These are phyloP conservation scores for Dipteronia dyeriana DNA, from an alignment of 345 rosid genomes.

Conservation along the genomic window DNA sequence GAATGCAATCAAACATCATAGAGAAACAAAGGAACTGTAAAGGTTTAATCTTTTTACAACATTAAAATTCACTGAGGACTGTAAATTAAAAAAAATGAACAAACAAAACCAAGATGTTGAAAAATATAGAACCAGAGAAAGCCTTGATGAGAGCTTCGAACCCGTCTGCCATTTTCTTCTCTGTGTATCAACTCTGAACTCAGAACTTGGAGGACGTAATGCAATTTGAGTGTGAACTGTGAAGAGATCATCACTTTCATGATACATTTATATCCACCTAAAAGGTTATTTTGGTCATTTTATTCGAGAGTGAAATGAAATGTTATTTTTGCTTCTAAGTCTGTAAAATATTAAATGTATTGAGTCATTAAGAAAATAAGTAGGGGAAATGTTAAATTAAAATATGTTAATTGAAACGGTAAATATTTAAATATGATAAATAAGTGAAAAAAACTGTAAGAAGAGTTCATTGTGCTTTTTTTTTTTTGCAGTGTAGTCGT, in stretches of 20 bases:
- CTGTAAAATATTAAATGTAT: neutral
- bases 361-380: no score
- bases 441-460: neutral
- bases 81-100: neutral
- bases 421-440: neutral
- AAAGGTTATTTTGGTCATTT: slow-evolving; percentile 50
- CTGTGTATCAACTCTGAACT: neutral
- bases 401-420: neutral
- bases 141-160: slow-evolving; percentile 57
- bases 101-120: neutral
- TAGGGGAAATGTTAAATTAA: no score
- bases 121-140: slow-evolving; percentile 56
- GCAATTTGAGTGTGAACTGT: slow-evolving; percentile 7
- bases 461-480: neutral
- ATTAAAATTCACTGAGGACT: neutral
- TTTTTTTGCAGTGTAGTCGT: neutral
- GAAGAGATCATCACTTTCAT: neutral
- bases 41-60: neutral
- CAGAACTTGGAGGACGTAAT: neutral
- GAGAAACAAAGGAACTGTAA: neutral
- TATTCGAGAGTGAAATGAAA: neutral
- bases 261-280: slow-evolving; percentile 28
- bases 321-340: neutral
- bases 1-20: neutral
- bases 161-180: slow-evolving; percentile 48